Percentiles rank a stretch among this genome's conserved stretches.
These are phyloP conservation scores for Claviceps fusiformis DNA, from an alignment of 2,329 filamentous ascomycete genomes.

Conservation along the genomic window DNA sequence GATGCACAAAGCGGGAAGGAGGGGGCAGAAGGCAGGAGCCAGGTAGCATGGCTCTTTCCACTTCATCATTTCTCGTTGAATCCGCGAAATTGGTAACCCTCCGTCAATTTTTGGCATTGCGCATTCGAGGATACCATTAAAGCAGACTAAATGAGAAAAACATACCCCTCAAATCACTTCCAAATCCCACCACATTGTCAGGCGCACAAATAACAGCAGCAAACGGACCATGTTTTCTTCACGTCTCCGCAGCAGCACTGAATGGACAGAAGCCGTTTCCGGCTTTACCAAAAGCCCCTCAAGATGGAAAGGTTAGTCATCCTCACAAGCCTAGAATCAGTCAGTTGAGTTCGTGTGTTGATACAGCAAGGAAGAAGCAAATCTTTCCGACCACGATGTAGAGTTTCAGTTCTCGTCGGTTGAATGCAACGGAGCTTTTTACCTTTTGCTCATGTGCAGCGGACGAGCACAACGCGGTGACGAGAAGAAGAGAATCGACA, in stretches of 20 bases:
- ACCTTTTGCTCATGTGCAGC: conserved; percentile 27
- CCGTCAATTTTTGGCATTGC: background rate
- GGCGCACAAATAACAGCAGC: background rate
- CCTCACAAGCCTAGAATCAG: background rate
- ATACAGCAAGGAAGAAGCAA: conserved; percentile 21
- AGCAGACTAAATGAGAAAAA: too few relatives aligned
- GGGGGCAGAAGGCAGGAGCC: background rate
- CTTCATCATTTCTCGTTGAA: too few relatives aligned
- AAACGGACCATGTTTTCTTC: conserved; percentile 22
- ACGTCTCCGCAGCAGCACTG: conserved; percentile 22
- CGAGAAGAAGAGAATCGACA: conserved; percentile 23
- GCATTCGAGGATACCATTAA: too few relatives aligned
- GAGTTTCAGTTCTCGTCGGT: conserved; percentile 21
- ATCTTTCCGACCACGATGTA: conserved; percentile 31
- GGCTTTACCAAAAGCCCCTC: conserved; percentile 11
- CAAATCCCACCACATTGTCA: background rate
- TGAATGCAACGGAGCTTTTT: conserved; percentile 13
- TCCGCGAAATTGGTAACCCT: background rate
- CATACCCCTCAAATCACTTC: too few relatives aligned
- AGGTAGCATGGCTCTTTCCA: conserved; percentile 3
- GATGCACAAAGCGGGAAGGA: background rate
- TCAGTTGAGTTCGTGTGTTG: background rate
- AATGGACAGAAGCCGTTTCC: conserved; percentile 21
- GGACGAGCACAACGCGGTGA: conserved; percentile 19
- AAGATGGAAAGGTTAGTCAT: conserved; percentile 14